Evolutionary conservation across 1,284 basidiomycete species (phyloP).

Genomic region (Naganishia sp.): DNA sequence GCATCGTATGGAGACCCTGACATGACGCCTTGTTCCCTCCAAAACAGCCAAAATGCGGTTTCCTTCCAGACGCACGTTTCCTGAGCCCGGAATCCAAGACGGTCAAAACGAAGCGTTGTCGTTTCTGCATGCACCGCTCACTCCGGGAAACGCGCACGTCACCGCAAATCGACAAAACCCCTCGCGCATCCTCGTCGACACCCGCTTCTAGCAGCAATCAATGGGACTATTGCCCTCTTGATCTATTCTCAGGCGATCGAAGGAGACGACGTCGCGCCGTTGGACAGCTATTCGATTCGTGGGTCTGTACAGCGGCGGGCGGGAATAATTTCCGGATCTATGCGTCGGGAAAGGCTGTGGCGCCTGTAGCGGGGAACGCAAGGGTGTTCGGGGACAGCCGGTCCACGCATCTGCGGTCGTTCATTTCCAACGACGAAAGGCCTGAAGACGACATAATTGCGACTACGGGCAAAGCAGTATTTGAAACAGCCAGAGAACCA

Average conservation of each 20-base stretch:
- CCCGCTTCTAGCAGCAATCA: conserved; percentile 54
- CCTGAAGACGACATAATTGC: too few relatives aligned
- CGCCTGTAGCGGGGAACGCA: too few relatives aligned
- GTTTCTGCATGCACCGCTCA: conserved; percentile 81
- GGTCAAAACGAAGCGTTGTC: conserved; percentile 71
- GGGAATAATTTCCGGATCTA: conserved; percentile 82
- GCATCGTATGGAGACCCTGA: conserved; percentile 3
- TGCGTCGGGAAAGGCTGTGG: conserved; percentile 62
- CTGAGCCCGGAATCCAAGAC: conserved; percentile 62
- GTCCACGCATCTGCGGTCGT: too few relatives aligned
- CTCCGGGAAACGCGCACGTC: conserved; percentile 24
- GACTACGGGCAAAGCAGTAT: too few relatives aligned
- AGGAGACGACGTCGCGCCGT: conserved; percentile 65
- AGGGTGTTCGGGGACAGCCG: too few relatives aligned
- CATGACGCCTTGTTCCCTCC: background rate
- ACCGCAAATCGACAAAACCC: background rate
- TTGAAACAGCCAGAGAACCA: background rate
- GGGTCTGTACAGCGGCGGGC: conserved; percentile 64
- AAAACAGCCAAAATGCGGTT: conserved; percentile 90
- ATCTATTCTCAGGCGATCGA: conserved; percentile 73
- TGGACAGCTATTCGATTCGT: conserved; percentile 69
- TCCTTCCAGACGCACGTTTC: conserved; percentile 67
- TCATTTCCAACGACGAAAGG: too few relatives aligned
- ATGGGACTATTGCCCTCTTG: conserved; percentile 75
- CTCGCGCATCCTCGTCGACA: conserved; percentile 33